phyloP scores from a whole-genome alignment of 2,329 filamentous ascomycete genomes.

The Plectosphaerella cucumerina region DNA sequence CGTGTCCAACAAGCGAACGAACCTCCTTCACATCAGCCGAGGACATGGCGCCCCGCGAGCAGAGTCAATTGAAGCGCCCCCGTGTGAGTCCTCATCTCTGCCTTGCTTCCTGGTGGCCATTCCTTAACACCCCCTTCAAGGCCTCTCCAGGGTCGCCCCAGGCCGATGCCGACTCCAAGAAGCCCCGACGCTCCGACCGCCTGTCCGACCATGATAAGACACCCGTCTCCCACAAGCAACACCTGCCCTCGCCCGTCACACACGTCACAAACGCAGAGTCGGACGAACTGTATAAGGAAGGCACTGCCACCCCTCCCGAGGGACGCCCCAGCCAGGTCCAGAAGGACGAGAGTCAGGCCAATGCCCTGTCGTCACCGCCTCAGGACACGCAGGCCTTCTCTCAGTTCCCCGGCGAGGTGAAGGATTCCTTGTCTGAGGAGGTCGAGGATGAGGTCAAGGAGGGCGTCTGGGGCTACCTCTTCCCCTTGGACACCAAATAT shows the following conservation, averaged over 20 bases:
- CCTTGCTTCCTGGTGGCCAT: slow-evolving; percentile 10
- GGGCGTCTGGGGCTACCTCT: slow-evolving; percentile 93
- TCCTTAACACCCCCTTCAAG: slow-evolving; percentile 13
- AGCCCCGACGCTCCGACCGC: slow-evolving; percentile 74
- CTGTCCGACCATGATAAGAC: slow-evolving; percentile 54
- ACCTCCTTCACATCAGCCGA: slow-evolving; percentile 1
- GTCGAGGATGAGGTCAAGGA: slow-evolving; percentile 79
- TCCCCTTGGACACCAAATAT: slow-evolving; percentile 71
- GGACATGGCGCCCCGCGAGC: slow-evolving; percentile 62
- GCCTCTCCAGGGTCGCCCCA: slow-evolving; percentile 59
- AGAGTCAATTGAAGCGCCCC: slow-evolving; percentile 80
- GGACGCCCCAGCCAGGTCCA: slow-evolving; percentile 51
- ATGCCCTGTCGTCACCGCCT: slow-evolving; percentile 53
- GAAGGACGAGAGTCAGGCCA: slow-evolving; percentile 39
- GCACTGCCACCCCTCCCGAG: slow-evolving; percentile 66
- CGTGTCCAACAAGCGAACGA: too few relatives aligned
- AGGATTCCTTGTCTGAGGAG: slow-evolving; percentile 70
- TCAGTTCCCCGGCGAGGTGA: slow-evolving; percentile 68
- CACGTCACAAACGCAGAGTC: slow-evolving; percentile 45
- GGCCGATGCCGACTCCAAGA: slow-evolving; percentile 68
- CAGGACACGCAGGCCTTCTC: slow-evolving; percentile 59
- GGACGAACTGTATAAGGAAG: slow-evolving; percentile 57
- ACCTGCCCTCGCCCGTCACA: slow-evolving; percentile 79
- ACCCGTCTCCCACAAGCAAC: slow-evolving; percentile 58
- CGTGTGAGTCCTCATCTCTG: slow-evolving; percentile 51